Conservation (phyloP, 2,329 filamentous ascomycete genomes). For the Alternaria dauci region DNA sequence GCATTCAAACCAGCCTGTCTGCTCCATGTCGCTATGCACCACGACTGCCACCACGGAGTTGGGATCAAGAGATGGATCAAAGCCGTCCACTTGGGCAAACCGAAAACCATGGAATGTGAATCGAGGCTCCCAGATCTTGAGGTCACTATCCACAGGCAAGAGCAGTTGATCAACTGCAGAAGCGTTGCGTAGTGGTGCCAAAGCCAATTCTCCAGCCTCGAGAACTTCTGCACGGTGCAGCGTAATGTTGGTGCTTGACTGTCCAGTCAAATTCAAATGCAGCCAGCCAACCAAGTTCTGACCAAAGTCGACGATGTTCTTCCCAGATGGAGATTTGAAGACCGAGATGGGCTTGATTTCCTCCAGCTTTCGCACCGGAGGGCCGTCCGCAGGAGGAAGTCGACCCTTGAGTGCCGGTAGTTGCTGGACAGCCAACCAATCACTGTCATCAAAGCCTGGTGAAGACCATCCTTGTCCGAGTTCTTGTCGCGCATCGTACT, state of each 20-base stretch:
- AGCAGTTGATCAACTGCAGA: too few species aligned
- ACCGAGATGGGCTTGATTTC: too few species aligned
- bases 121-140: slow-evolving; percentile 51
- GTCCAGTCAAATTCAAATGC: slow-evolving; percentile 51
- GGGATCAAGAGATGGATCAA: slow-evolving; percentile 43
- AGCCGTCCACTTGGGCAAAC: slow-evolving; percentile 59
- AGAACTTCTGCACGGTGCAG: too few species aligned
- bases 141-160: slow-evolving; percentile 58
- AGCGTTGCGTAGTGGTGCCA: too few species aligned
- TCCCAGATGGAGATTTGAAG: slow-evolving; percentile 50
- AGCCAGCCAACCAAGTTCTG: slow-evolving; percentile 65
- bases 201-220: too few species aligned
- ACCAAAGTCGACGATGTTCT: slow-evolving; percentile 63
- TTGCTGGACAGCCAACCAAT: too few species aligned
- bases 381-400: too few species aligned
- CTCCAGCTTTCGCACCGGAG: too few species aligned
- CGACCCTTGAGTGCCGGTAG: too few species aligned
- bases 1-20: slow-evolving; percentile 60
- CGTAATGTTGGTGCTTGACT: neutral
- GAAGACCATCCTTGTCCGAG: too few species aligned
- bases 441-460: too few species aligned
- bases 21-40: slow-evolving; percentile 60
- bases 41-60: slow-evolving; percentile 46
- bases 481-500: too few species aligned
- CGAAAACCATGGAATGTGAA: slow-evolving; percentile 64